Percentiles rank a stretch among this genome's conserved stretches.
These are phyloP conservation scores for Chalciporus sp. DNA, from an alignment of 1,284 basidiomycete genomes.

Conservation along the genomic window DNA sequence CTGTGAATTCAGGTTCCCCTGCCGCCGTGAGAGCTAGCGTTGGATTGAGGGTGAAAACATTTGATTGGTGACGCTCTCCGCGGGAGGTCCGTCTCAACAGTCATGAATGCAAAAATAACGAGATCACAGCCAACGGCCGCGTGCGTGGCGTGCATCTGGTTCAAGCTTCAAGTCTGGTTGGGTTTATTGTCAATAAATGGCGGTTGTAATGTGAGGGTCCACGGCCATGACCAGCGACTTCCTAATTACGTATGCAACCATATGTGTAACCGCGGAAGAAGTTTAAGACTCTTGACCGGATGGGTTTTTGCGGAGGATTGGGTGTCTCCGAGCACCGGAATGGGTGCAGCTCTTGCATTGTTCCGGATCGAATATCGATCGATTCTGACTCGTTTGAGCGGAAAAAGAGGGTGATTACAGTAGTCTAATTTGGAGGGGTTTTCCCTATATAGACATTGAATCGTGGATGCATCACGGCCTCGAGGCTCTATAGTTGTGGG, in stretches of 20 bases:
- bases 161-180: too few species aligned
- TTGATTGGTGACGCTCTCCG: conserved; percentile 75
- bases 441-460: conserved; percentile 2
- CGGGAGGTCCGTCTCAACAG: conserved; percentile 53
- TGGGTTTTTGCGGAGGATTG: too few species aligned
- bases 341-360: not conserved
- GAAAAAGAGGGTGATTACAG: not conserved
- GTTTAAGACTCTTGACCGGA: not conserved
- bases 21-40: conserved; percentile 20
- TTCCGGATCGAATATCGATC: not conserved
- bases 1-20: not conserved
- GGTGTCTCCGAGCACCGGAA: not conserved
- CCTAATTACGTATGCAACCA: not conserved
- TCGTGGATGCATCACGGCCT: conserved; percentile 19
- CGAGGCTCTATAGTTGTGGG: conserved; percentile 19
- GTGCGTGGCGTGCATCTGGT: not conserved
- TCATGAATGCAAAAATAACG: conserved; percentile 45
- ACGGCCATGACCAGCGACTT: not conserved
- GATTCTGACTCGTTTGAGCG: not conserved
- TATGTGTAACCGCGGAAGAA: not conserved
- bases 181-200: too few species aligned
- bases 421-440: not conserved
- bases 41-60: conserved; percentile 69
- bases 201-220: not conserved
- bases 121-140: conserved; percentile 57